Percentiles rank a stretch among this genome's conserved stretches.
Evolutionary conservation across 495 filamentous ascomycete species (phyloP).

Genomic region (Trichoderma parareesei): DNA sequence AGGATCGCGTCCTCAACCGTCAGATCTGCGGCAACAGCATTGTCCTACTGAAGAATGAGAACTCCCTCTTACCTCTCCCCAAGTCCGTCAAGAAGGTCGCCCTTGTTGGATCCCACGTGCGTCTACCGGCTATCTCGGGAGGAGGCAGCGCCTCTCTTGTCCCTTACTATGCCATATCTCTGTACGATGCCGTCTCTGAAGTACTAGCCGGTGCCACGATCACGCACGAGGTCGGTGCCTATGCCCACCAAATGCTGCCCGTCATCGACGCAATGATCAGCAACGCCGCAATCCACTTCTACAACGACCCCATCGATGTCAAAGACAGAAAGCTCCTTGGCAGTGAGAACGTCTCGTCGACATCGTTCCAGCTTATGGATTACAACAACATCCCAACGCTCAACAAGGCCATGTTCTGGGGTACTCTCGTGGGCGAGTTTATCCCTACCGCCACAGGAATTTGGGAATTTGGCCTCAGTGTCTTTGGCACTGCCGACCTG

Average conservation of each 20-base stretch:
- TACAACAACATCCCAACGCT: neutral
- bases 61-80: constrained; percentile 56
- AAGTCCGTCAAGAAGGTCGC: constrained; percentile 53
- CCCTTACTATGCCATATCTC: constrained; percentile 61
- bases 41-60: constrained; percentile 73
- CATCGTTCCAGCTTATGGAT: neutral
- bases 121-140: constrained; percentile 58
- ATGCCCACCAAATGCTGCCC: neutral
- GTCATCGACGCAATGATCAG: neutral
- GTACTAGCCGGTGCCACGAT: neutral
- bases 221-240: neutral
- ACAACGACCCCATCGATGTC: neutral
- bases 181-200: neutral
- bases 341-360: neutral
- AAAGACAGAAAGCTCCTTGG: neutral
- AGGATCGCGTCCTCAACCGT: constrained; percentile 61
- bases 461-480: constrained; percentile 52
- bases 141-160: constrained; percentile 77
- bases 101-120: constrained; percentile 78
- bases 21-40: constrained; percentile 64
- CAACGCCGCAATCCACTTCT: neutral
- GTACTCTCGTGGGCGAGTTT: neutral
- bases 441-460: constrained; percentile 13
- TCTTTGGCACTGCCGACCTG: constrained; percentile 55
- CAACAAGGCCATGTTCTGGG: neutral